Base-by-base conservation (phyloP, 108 stramenopile species). In the Cylindrotheca fusiformis region DNA sequence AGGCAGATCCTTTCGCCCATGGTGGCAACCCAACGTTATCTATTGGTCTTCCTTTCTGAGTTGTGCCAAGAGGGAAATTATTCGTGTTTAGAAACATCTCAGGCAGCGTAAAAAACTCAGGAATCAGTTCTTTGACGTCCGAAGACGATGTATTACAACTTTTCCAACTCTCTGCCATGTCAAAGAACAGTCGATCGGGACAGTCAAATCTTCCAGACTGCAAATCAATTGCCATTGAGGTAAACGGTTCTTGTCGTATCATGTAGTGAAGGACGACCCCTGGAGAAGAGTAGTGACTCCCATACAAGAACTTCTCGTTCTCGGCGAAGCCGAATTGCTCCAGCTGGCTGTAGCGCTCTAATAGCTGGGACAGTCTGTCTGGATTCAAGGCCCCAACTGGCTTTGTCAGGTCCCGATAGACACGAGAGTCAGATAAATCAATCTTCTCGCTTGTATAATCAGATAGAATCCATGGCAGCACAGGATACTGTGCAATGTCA, bases 191-290 rank as follows among this genome's bases (percentile, higher is more conserved):
- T 6, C 98, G 87, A 68, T 99, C 98, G 6, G 98, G 86, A 55
- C 87, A 94, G 74, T 99, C 98, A 63, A 99, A 99, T 24, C 93
- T 68, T 0, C 96, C 96, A 21, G 87, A 89, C 63, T 99, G 98
- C 14, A 99, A 69, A 19, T 82, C 83, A 49, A 97, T 88, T 19
- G 87, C 87, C 80, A 97, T 83, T 27, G 86, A 71, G 4, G 96
- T 95, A 67, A 88, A 98, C 17, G 97, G 98, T 60, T 96, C 95
- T 55, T 79, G 78, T 30, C 78, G 68, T 20, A 79, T 71, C 5
- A 79, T 27, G 20, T 84, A 71, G 58, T 93, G 97, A 5, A 97
- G 74, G n/a, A 97, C 87, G 28, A 91, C 83, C 19, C 93, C 97
- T 25, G 95, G 94, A 25, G 94, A 95, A 21, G 91, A 94, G 71